Percentiles rank a stretch among this genome's conserved stretches.
Evolutionary conservation across 108 stramenopile genomes (phyloP).

Genomic region (Fistulifera pelliculosa): DNA sequence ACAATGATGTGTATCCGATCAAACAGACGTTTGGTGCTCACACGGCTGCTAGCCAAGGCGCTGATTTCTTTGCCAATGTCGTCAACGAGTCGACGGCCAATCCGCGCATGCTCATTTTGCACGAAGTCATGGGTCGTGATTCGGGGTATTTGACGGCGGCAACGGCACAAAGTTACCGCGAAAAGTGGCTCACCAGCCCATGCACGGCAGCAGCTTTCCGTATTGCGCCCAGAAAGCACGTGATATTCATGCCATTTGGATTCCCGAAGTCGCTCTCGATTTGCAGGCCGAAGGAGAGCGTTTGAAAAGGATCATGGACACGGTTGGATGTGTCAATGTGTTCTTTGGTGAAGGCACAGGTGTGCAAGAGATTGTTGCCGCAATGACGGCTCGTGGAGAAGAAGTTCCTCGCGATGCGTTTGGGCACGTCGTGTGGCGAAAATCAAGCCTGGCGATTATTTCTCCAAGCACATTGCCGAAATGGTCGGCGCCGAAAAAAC

Average conservation of each 20-base stretch:
- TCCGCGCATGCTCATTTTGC: conserved; percentile 90
- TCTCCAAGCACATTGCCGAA: conserved; percentile 62
- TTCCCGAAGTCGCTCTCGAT: conserved; percentile 71
- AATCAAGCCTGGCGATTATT: conserved; percentile 84
- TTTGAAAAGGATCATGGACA: conserved; percentile 82
- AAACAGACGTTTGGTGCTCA: conserved; percentile 85
- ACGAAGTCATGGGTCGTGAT: conserved; percentile 90
- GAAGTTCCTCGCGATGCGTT: conserved; percentile 73
- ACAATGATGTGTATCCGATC: conserved; percentile 88
- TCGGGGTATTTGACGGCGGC: conserved; percentile 81
- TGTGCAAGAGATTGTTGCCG: conserved; percentile 72
- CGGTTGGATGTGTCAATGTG: conserved; percentile 79
- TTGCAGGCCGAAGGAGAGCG: conserved; percentile 69
- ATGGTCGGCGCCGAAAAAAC: conserved; percentile 84
- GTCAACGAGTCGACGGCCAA: conserved; percentile 76
- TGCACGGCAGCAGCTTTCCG: conserved; percentile 20
- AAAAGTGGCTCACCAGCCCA: conserved; percentile 37
- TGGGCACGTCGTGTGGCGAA: conserved; percentile 80
- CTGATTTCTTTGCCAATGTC: conserved; percentile 78
- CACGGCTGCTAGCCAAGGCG: conserved; percentile 82
- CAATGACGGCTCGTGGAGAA: conserved; percentile 61
- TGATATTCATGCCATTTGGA: conserved; percentile 87
- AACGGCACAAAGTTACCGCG: conserved; percentile 70
- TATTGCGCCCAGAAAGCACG: conserved; percentile 35
- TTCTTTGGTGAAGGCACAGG: conserved; percentile 89